Conservation (phyloP, 2,329 filamentous ascomycete genomes). For the Botrytis hyacinthi region DNA sequence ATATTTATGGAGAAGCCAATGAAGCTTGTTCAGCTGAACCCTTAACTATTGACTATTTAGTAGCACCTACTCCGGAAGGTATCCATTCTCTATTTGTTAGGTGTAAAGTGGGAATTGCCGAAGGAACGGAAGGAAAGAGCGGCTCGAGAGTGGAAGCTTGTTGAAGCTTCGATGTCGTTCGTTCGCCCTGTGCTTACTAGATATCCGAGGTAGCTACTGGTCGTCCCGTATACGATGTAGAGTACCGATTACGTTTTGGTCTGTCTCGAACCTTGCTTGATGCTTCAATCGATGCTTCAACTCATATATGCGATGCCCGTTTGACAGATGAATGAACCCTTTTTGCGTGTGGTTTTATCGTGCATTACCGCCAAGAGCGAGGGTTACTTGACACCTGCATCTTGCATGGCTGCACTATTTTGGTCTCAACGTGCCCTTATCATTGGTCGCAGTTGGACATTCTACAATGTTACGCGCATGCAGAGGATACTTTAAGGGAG, state of each 20-base stretch:
- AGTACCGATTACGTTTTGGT: not conserved
- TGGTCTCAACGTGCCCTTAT: not conserved
- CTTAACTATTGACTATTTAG: not conserved
- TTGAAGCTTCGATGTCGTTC: conserved; percentile 4
- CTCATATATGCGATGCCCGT: not conserved
- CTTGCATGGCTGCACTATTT: not conserved
- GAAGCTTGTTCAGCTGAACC: conserved; percentile 17
- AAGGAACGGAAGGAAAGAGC: not conserved
- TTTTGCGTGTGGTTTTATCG: not conserved
- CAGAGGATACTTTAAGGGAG: not conserved
- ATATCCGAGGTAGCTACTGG: not conserved
- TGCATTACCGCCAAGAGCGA: not conserved
- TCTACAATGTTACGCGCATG: not conserved
- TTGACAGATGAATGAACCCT: no score
- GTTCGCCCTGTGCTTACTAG: not conserved
- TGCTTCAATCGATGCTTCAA: not conserved
- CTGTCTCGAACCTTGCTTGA: not conserved
- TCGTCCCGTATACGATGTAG: not conserved
- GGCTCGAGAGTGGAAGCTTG: not conserved
- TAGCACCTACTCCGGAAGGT: not conserved
- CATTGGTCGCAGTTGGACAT: not conserved
- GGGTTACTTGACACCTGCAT: not conserved
- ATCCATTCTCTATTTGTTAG: not conserved
- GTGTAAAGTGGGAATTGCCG: not conserved
- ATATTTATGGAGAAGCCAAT: conserved; percentile 1